Base-by-base conservation (phyloP, 768 basidiomycete species). In the Royoungia palumana region DNA sequence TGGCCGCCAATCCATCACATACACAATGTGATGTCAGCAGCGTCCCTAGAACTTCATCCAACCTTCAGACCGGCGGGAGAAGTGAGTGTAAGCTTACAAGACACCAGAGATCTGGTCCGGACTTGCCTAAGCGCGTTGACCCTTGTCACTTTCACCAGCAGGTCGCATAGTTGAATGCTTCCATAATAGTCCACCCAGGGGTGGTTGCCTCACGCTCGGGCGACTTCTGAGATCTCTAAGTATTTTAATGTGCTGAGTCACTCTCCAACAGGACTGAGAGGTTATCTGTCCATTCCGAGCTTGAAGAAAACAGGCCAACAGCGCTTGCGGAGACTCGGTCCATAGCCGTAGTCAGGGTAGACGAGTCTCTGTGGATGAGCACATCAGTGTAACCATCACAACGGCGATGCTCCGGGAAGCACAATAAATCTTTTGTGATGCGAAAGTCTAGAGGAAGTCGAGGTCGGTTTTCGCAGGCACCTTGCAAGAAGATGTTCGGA, bases 321-420 rank as follows among this genome's bases (percentile, higher is more conserved):
- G 16, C 39, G 17, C 34, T 35, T 39, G 37, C 25, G 30, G 17
- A 47, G 44, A 27, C 30, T 34, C 44, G 44, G 40, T 19, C 34
- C 36, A 27, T 43, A 37, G 39, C 40, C 41, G 28, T 30, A 20
- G 45, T 44, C 37, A 35, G 30, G 27, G 24, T 25, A 17, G 27
- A 19, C 21, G 24, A 19, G 39, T 30, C 40, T 34, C 44, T 42
- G 54, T 47, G 16, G 17, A 51, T 35, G 21, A 45, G 38, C 14
- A 42, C 53, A 49, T 58, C 61, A 51, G 37, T 41, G 63, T 65
- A 63, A 63, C 63, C 61, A 63, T 60, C 58, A 35, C 61, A 36
- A 64, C 63, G 35, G 37, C 21, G 13, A 51, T 46, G 53, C 62
- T 65, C 63, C 63, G 27, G n/a, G n/a, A 11, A 50, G 48, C 17